Evolutionary conservation across 2,329 filamentous ascomycete species (phyloP), one percentile per base, ranked within the genome.

Genomic region (Venturiaceae sp.): DNA sequence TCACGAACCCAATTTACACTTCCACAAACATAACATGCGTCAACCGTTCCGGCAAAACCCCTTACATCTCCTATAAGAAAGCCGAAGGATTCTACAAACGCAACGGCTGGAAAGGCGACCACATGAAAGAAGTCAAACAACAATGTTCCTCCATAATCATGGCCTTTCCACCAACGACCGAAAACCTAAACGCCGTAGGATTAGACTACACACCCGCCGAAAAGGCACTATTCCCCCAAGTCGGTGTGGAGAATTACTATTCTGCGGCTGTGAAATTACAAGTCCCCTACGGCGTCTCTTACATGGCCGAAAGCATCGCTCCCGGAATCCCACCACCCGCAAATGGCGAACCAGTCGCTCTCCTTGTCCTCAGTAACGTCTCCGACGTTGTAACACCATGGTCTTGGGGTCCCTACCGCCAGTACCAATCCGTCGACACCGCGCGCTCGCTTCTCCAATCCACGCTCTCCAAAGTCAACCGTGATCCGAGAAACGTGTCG

Each of bases 191-290:
- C 53, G 61, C 66, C 30, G 65, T 64, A 4, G 69, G 69, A 4
- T 55, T 72, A 5, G 69, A 71, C 57, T 57, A 71, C 19, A 68
- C 68, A 1, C 64, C 69, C 57, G 63, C 66, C 21, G 70, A 72
- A 61, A 53, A 70, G 47, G 55, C 66, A 13, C 65, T 69, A 1
- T 72, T 72, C 59, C 58, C 61, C 19, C 64, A 67, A 34, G 68
- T 71, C 23, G 66, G 63, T 13, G 67, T 66, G 3, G 64, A 70
- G 62, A 71, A 71, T 56, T 72, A 72, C 63, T 72, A 67, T 61
- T 70, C 69, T 5, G 66, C 68, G 1, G 69, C 68, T 4, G 65
- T 71, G 11, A 64, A 70, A 34, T 62, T 71, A 14, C 60, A 64
- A 28, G 64, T 71, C 4, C 70, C 70, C n/a, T 71, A 68, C 47